Evolutionary conservation across 208 protist species (phyloP).

Genomic region (Leishmania tropica): DNA sequence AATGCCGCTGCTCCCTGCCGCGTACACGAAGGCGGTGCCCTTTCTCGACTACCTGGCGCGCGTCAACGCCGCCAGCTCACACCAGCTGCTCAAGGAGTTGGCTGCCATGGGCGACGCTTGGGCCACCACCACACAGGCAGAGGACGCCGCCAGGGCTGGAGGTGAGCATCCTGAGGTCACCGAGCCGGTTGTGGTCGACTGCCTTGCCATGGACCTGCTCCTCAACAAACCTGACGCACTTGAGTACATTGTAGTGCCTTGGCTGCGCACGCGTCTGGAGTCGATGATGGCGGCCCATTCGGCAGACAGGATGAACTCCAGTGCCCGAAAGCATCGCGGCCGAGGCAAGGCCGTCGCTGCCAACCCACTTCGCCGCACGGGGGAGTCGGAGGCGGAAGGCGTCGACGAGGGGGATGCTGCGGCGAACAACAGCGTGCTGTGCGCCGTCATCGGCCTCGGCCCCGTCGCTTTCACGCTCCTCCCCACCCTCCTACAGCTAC

Average conservation of each 20-base stretch:
- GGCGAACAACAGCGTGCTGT: conserved; percentile 38
- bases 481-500: conserved; percentile 42
- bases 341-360: not conserved
- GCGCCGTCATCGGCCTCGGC: conserved; percentile 64
- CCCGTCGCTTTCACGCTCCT: conserved; percentile 32
- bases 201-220: conserved; percentile 59
- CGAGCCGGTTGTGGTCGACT: conserved; percentile 36
- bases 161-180: not conserved
- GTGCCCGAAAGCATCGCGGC: not conserved
- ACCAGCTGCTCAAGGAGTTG: conserved; percentile 31
- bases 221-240: conserved; percentile 47
- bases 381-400: not conserved
- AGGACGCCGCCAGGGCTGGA: not conserved
- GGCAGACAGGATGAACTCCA: not conserved
- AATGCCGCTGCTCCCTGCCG: conserved; percentile 3
- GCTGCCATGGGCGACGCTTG: conserved; percentile 38
- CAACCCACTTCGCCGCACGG: not conserved
- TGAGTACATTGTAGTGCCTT: conserved; percentile 50
- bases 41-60: conserved; percentile 28
- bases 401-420: not conserved
- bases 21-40: conserved; percentile 16
- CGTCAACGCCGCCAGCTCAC: conserved; percentile 21
- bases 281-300: not conserved
- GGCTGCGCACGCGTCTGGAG: conserved; percentile 35
- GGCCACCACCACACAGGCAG: not conserved